phyloP scores from a whole-genome alignment of 2,329 filamentous ascomycete genomes.

The Cephalotrichum gorgonifer region DNA sequence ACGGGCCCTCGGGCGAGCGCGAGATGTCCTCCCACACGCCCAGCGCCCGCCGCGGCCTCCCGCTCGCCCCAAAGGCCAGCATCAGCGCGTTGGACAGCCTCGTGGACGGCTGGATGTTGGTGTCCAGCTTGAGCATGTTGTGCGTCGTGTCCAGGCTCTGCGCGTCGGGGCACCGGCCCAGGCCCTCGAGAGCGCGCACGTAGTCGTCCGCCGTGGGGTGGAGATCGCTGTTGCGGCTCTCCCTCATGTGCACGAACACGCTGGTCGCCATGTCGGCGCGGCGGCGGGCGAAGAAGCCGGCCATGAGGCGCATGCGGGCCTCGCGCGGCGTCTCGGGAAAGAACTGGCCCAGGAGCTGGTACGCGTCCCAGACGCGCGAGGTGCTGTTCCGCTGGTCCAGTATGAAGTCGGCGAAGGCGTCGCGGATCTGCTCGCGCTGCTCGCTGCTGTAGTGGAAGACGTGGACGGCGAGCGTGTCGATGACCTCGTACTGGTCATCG shows the following conservation, averaged over 20 bases:
- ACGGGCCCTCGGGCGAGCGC: conserved; percentile 76
- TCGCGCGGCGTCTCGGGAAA: conserved; percentile 56
- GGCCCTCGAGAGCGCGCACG: conserved; percentile 63
- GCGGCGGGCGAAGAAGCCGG: conserved; percentile 65
- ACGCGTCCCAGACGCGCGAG: conserved; percentile 53
- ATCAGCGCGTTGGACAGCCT: conserved; percentile 75
- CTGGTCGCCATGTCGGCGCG: conserved; percentile 77
- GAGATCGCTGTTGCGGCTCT: conserved; percentile 50
- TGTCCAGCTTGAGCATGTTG: conserved; percentile 91
- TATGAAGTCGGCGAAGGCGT: conserved; percentile 58
- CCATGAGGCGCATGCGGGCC: conserved; percentile 65
- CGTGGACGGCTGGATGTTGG: conserved; percentile 67
- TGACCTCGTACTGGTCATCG: conserved; percentile 68
- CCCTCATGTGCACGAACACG: conserved; percentile 91
- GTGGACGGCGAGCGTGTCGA: conserved; percentile 72
- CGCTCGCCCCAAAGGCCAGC: conserved; percentile 68
- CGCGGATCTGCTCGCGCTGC: conserved; percentile 57
- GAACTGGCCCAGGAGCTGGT: conserved; percentile 55
- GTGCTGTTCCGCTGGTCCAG: conserved; percentile 52
- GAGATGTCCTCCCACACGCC: conserved; percentile 79
- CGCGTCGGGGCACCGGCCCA: conserved; percentile 42
- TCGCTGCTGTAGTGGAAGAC: conserved; percentile 58
- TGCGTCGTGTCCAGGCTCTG: conserved; percentile 67
- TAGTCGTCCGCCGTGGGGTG: conserved; percentile 69
- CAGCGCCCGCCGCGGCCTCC: conserved; percentile 54